Evolutionary conservation across 2,329 filamentous ascomycete species (phyloP), one percentile per base, ranked within the genome.

Genomic region (Sclerotinia subarctica): DNA sequence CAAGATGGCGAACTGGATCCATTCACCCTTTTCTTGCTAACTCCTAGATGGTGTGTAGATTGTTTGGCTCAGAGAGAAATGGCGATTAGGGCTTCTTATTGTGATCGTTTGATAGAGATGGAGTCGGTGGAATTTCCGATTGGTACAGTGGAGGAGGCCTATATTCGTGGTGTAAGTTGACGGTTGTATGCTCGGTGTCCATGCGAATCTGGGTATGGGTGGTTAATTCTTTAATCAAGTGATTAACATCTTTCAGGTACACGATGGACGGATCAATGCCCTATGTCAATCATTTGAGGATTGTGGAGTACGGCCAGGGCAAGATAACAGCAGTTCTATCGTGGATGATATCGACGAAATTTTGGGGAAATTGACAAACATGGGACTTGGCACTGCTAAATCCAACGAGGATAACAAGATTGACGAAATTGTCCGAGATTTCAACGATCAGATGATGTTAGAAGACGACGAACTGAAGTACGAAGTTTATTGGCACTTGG

Each of bases 251-350:
- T 59, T n/a, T 42, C 13, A 66, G 64, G 46, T 66, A 10, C 54
- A 59, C 19, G 64, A 66, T 32, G 64, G 64, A 24, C 64, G 64
- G 24, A 66, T 66, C 47, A 62, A 21, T 60, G 64, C 64, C 24
- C 38, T 66, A 3, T 66, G 54, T 10, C 44, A 60, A 38, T 51
- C 64, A 13, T 29, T 51, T 11, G 46, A 59, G 29, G 54, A 52
- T n/a, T 66, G 54, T 26, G 59, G 59, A 51, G 59, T 62, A 62
- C 47, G 32, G 29, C 19, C 46, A 35, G 46, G 29, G n/a, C n/a
- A 19, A 13, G 10, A 51, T 11, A 26, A 29, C 3, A 38, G 19
- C 3, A 47, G 19, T 42, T 2, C n/a, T 15, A 46, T 24, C 2
- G 26, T 66, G 3, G 54, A 66, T 42, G 64, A 60, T 42, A 24